These are phyloP conservation scores for Coniochaeta sp. DNA, from an alignment of 2,329 filamentous ascomycete genomes.

Conservation along the genomic window DNA sequence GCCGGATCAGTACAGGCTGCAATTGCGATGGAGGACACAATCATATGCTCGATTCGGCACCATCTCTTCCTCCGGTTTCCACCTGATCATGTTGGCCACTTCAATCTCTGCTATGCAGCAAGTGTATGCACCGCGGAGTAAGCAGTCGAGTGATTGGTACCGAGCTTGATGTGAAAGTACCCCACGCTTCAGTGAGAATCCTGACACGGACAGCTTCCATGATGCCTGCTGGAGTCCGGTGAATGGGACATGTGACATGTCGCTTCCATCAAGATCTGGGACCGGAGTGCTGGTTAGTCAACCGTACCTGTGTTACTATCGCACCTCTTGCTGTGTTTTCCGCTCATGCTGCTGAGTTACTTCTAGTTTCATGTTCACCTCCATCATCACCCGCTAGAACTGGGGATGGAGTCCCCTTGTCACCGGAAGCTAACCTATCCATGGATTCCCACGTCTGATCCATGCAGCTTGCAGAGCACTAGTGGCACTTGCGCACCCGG, in stretches of 20 bases:
- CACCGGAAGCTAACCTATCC: neutral
- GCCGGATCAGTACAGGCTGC: neutral
- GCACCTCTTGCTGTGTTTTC: neutral
- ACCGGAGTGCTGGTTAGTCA: no score
- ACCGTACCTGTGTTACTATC: no score
- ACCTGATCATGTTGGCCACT: neutral
- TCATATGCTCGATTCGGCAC: neutral
- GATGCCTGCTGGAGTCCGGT: neutral
- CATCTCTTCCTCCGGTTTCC: neutral
- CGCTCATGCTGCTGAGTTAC: neutral
- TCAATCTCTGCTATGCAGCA: no score
- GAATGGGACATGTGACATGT: no score
- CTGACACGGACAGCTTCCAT: neutral
- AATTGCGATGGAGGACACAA: neutral
- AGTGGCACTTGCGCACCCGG: slow-evolving; percentile 9
- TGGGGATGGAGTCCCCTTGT: neutral
- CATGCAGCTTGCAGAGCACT: slow-evolving; percentile 13
- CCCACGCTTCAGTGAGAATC: neutral
- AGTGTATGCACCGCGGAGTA: neutral
- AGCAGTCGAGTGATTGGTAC: neutral
- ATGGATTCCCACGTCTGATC: neutral
- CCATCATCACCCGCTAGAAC: neutral
- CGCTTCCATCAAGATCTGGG: neutral
- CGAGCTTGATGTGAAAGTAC: neutral
- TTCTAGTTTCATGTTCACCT: neutral